Percentiles rank a stretch among this genome's conserved stretches.
Evolutionary conservation across 2,329 filamentous ascomycete genomes (phyloP).

Genomic region (Aspergillus flavus): DNA sequence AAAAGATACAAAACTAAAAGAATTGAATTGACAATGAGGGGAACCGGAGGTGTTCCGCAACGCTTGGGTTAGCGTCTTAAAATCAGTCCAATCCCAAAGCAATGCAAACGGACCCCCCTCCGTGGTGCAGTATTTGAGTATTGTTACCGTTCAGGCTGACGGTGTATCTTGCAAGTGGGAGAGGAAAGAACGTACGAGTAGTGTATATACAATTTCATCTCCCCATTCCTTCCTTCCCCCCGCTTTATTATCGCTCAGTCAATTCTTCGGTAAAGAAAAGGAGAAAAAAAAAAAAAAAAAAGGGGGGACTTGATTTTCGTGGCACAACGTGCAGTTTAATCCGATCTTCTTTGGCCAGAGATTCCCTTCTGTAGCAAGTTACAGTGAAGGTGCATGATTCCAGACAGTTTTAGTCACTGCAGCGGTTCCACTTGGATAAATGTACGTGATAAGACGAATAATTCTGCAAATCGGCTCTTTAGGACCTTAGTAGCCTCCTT

Average conservation of each 20-base stretch:
- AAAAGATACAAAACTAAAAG: background rate
- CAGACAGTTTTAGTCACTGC: background rate
- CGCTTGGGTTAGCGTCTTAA: conserved; percentile 2
- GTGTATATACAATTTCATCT: background rate
- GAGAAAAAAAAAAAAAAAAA: too few relatives aligned
- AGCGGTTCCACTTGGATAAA: conserved; percentile 1
- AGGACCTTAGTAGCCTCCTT: conserved; percentile 7
- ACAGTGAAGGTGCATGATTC: background rate
- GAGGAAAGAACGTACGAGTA: background rate
- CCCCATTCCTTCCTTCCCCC: background rate
- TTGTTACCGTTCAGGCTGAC: background rate
- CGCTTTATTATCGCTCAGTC: background rate
- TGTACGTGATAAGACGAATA: background rate
- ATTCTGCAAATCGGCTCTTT: conserved; percentile 5
- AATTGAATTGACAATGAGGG: conserved; percentile 6
- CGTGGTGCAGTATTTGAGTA: background rate
- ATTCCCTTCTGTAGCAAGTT: background rate
- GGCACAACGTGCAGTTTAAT: background rate
- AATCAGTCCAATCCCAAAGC: conserved; percentile 6
- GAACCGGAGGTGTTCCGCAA: conserved; percentile 9
- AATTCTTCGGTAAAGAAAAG: background rate
- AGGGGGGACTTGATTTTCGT: background rate
- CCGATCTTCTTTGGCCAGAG: background rate
- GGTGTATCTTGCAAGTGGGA: background rate
- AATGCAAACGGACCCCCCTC: background rate